phyloP scores from a whole-genome alignment of 169 alveolate genomes.

The Plasmodium fragile region DNA sequence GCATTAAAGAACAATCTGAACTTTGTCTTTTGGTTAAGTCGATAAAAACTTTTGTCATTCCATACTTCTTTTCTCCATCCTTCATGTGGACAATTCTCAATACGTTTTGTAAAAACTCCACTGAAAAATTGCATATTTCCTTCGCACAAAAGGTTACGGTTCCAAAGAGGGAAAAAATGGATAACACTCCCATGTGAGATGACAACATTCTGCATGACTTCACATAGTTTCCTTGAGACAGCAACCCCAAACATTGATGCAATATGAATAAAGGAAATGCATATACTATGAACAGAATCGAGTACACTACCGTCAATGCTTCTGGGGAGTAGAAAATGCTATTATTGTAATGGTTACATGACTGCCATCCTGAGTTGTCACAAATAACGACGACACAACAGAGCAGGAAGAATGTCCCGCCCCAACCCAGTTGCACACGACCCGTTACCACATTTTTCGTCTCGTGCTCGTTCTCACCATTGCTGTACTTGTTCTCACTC shows the following conservation, averaged over 20 bases:
- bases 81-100: conserved; percentile 7
- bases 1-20: not conserved
- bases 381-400: conserved; percentile 75
- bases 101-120: conserved; percentile 54
- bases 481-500: conserved; percentile 41
- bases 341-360: conserved; percentile 62
- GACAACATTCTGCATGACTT: conserved; percentile 53
- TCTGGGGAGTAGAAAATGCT: conserved; percentile 74
- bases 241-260: conserved; percentile 64
- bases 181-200: conserved; percentile 39
- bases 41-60: conserved; percentile 52
- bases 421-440: conserved; percentile 71
- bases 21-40: conserved; percentile 13
- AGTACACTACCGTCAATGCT: conserved; percentile 57
- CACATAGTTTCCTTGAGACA: conserved; percentile 68
- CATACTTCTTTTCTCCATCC: conserved; percentile 17
- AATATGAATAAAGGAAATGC: conserved; percentile 61
- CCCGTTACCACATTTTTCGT: conserved; percentile 65
- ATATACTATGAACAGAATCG: conserved; percentile 31
- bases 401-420: conserved; percentile 66
- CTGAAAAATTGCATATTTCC: conserved; percentile 57
- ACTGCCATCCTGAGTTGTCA: conserved; percentile 76
- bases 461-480: conserved; percentile 49
- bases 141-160: conserved; percentile 71
- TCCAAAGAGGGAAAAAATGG: conserved; percentile 59